phyloP scores from a whole-genome alignment of 805 yeast species.

The Starmerella bombicola region DNA sequence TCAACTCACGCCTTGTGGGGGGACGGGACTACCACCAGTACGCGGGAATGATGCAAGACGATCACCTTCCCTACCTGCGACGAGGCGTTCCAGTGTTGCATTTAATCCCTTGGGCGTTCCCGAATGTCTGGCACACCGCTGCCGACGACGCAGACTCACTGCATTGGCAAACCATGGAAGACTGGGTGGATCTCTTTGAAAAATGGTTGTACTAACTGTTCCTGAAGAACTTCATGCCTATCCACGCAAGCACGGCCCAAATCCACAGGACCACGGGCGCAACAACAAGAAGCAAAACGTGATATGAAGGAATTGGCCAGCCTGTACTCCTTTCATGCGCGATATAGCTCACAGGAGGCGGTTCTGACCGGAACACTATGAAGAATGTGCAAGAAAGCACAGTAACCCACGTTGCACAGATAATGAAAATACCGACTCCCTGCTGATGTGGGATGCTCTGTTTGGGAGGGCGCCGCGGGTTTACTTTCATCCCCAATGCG shows the following conservation, averaged over 20 bases:
- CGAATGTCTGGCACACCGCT: slow-evolving; percentile 41
- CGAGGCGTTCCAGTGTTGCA: slow-evolving; percentile 41
- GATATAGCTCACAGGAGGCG: slow-evolving; percentile 6
- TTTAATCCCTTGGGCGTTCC: slow-evolving; percentile 42
- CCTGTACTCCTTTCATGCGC: slow-evolving; percentile 26
- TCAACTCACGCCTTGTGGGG: slow-evolving; percentile 29
- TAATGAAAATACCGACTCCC: slow-evolving; percentile 10
- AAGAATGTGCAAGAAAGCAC: slow-evolving; percentile 6
- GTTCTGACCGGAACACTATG: slow-evolving; percentile 1
- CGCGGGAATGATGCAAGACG: slow-evolving; percentile 32
- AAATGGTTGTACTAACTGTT: slow-evolving; percentile 39
- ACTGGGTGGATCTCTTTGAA: slow-evolving; percentile 37
- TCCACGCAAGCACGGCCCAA: slow-evolving; percentile 69
- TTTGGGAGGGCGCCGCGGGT: slow-evolving; percentile 19
- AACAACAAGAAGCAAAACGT: slow-evolving; percentile 28
- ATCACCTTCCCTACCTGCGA: slow-evolving; percentile 41
- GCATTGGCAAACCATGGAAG: slow-evolving; percentile 32
- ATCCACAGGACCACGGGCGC: slow-evolving; percentile 38
- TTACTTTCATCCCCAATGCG: slow-evolving; percentile 14
- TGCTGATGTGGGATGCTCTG: slow-evolving; percentile 7
- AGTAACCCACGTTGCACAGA: slow-evolving; percentile 13
- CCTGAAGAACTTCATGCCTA: slow-evolving; percentile 65
- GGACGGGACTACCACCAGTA: slow-evolving; percentile 18
- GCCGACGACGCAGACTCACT: slow-evolving; percentile 37
- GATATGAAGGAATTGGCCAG: slow-evolving; percentile 32